A percentile compares a stretch with the other conserved stretches of the same genome.
Evolutionary conservation across 148 eudicot genomes (phyloP).

Genomic region (Rhododendron molle): DNA sequence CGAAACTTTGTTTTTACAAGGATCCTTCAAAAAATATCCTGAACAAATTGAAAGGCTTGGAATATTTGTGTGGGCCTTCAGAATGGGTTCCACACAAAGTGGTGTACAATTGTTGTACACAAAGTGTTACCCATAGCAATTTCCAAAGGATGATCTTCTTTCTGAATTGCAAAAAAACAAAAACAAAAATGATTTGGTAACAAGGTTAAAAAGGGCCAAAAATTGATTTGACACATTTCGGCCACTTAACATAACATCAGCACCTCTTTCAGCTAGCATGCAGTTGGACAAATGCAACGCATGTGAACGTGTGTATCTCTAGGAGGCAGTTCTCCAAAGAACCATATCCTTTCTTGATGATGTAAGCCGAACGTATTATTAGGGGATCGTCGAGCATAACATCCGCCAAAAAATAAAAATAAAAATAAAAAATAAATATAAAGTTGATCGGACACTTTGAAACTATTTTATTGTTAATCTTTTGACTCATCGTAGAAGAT

Average conservation of each 20-base stretch:
- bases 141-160: background rate
- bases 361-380: background rate
- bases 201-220: background rate
- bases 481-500: too few relatives aligned
- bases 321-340: background rate
- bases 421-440: background rate
- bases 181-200: background rate
- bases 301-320: background rate
- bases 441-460: background rate
- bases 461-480: background rate
- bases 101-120: too few relatives aligned
- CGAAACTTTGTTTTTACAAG: too few relatives aligned
- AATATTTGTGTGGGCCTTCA: too few relatives aligned
- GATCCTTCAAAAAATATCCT: too few relatives aligned
- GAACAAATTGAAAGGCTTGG: too few relatives aligned
- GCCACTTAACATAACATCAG: background rate
- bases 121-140: too few relatives aligned
- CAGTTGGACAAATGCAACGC: background rate
- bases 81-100: too few relatives aligned
- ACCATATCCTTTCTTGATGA: background rate
- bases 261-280: too few relatives aligned
- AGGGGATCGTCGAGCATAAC: background rate
- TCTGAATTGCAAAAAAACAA: background rate
- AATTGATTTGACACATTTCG: slow-evolving; percentile 14
- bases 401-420: background rate